Percentiles rank a stretch among this genome's conserved stretches.
Evolutionary conservation across 2,329 filamentous ascomycete genomes (phyloP).

Genomic region (Pseudomassariella vexata): DNA sequence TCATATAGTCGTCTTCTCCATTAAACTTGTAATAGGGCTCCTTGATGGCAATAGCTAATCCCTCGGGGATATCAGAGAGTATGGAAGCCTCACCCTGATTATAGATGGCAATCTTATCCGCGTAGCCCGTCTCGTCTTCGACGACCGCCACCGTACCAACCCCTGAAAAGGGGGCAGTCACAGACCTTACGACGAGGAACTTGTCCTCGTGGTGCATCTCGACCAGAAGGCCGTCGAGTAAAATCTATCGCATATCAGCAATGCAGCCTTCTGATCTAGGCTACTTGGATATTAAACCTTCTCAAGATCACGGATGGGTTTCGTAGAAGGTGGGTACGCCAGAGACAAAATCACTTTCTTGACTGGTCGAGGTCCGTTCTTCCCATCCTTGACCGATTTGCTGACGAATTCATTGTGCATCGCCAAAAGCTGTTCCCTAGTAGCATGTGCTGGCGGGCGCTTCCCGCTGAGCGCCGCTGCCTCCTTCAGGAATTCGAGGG

Average conservation of each 20-base stretch:
- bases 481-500: conserved; percentile 13
- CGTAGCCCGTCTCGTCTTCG: conserved; percentile 28
- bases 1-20: conserved; percentile 22
- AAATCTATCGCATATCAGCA: conserved; percentile 15
- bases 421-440: conserved; percentile 9
- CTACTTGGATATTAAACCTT: conserved; percentile 7
- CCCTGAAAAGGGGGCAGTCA: conserved; percentile 24
- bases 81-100: conserved; percentile 26
- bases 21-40: conserved; percentile 30
- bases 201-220: conserved; percentile 28
- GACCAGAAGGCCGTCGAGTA: conserved; percentile 21
- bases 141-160: conserved; percentile 28
- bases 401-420: conserved; percentile 15
- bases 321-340: conserved; percentile 14
- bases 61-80: conserved; percentile 25
- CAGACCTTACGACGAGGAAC: conserved; percentile 22
- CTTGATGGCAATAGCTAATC: conserved; percentile 26
- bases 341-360: conserved; percentile 17
- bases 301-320: conserved; percentile 7
- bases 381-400: conserved; percentile 5
- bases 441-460: conserved; percentile 8
- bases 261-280: not conserved
- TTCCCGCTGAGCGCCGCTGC: conserved; percentile 15
- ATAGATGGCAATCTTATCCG: conserved; percentile 31
- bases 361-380: conserved; percentile 14